These are phyloP conservation scores for Turnera subulata DNA, from an alignment of 345 rosid species.

Conservation along the genomic window DNA sequence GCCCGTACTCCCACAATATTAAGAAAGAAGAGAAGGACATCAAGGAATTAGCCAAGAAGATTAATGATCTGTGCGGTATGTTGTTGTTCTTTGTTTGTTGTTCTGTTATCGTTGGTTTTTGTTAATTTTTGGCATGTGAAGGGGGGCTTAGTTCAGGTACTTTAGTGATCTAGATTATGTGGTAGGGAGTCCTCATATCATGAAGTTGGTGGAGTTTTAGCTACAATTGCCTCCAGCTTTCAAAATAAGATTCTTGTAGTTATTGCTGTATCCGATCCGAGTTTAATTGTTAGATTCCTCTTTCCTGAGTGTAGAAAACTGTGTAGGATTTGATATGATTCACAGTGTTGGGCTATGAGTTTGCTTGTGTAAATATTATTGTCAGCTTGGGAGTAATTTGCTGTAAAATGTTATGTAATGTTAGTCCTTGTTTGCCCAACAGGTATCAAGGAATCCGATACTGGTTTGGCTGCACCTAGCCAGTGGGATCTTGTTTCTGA, in stretches of 20 bases:
- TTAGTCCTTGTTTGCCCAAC: neutral
- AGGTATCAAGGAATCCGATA: constrained; percentile 98
- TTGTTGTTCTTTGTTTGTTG: too few species aligned
- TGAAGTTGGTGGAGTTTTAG: neutral
- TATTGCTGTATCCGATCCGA: too few species aligned
- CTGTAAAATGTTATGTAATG: neutral
- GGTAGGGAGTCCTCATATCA: too few species aligned
- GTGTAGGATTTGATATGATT: too few species aligned
- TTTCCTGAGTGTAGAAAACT: too few species aligned
- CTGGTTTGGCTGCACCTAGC: constrained; percentile 94
- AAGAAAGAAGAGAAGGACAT: constrained; percentile 93
- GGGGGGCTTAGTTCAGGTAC: neutral
- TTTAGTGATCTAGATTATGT: neutral
- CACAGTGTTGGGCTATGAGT: too few species aligned
- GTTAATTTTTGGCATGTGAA: neutral
- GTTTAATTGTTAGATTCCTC: too few species aligned
- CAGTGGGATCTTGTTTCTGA: constrained; percentile 99
- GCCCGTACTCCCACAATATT: constrained; percentile 79
- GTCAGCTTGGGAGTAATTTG: too few species aligned
- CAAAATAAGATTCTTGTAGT: too few species aligned
- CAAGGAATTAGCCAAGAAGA: constrained; percentile 83
- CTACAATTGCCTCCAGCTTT: neutral
- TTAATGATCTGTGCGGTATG: constrained; percentile 85
- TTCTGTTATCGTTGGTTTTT: neutral
- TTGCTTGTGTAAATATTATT: too few species aligned